A percentile compares a stretch with the other conserved stretches of the same genome.
Evolutionary conservation across 805 yeast genomes (phyloP).

Genomic region (Wickerhamiella spandovensis): DNA sequence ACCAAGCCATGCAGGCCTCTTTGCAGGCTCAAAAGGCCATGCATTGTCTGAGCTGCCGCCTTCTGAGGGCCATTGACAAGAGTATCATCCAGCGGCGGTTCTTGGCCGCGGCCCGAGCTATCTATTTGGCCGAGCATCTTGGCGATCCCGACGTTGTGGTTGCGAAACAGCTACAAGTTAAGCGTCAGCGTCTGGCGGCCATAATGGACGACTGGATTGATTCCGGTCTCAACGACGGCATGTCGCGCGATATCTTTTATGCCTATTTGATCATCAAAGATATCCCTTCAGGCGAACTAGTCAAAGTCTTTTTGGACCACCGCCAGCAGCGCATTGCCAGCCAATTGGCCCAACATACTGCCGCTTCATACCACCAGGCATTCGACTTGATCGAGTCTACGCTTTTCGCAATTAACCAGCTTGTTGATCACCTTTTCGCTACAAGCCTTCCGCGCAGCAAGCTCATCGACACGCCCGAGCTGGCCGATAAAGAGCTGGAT

Average conservation of each 20-base stretch:
- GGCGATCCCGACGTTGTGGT: neutral
- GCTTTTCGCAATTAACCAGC: conserved; percentile 9
- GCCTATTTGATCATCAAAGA: conserved; percentile 14
- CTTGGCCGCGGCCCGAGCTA: conserved; percentile 8
- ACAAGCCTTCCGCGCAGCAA: conserved; percentile 8
- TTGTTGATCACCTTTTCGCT: conserved; percentile 8
- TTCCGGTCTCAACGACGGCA: conserved; percentile 4
- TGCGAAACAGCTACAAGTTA: neutral
- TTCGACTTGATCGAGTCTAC: conserved; percentile 12
- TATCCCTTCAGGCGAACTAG: conserved; percentile 10
- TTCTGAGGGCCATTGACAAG: conserved; percentile 3
- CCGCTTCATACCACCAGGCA: conserved; percentile 2
- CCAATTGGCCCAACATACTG: neutral
- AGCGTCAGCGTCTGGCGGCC: conserved; percentile 1
- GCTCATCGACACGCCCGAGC: conserved; percentile 10
- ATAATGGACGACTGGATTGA: conserved; percentile 5
- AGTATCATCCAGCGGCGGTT: conserved; percentile 6
- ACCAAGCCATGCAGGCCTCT: neutral
- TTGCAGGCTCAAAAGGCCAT: neutral
- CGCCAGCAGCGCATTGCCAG: conserved; percentile 5
- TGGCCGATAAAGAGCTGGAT: conserved; percentile 1
- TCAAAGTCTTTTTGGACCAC: conserved; percentile 6
- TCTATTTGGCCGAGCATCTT: conserved; percentile 5
- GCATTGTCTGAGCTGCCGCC: neutral
- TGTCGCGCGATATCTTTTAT: conserved; percentile 12